phyloP scores from a whole-genome alignment of 331 rosid genomes.

The Pyrus hybrid region DNA sequence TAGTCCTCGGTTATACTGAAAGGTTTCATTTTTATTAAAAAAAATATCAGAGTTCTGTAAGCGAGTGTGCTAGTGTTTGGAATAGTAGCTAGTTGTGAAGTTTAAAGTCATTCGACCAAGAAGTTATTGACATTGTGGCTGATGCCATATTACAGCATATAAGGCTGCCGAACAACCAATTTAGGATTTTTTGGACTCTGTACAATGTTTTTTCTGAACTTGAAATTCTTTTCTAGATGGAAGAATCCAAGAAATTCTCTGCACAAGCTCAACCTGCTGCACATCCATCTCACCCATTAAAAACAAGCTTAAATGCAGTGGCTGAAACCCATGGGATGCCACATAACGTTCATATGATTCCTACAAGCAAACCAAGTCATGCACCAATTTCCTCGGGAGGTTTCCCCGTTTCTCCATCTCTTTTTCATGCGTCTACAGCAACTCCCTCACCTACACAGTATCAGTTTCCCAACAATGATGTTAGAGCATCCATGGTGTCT shows the following conservation, averaged over 20 bases:
- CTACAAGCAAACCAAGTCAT: conserved; percentile 47
- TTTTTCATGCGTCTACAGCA: conserved; percentile 38
- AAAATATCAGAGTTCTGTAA: not conserved
- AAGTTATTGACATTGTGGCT: not conserved
- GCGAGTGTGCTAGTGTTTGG: not conserved
- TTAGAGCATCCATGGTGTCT: conserved; percentile 42
- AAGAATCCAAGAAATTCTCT: conserved; percentile 62
- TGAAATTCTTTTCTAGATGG: conserved; percentile 48
- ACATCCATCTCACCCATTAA: conserved; percentile 48
- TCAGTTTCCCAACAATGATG: conserved; percentile 48
- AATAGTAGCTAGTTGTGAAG: not conserved
- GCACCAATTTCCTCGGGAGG: conserved; percentile 37
- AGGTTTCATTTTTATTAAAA: not conserved
- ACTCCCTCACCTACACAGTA: conserved; percentile 45
- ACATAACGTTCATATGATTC: conserved; percentile 34
- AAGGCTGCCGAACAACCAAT: not conserved
- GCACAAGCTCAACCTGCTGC: conserved; percentile 39
- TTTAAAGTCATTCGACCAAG: not conserved
- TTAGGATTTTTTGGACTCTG: not conserved
- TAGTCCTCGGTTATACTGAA: not conserved
- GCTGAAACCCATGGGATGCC: conserved; percentile 50
- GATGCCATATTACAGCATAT: not conserved
- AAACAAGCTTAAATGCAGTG: conserved; percentile 30
- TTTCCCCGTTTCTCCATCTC: conserved; percentile 35
- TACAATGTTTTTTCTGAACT: not conserved